phyloP scores from a whole-genome alignment of 2,329 filamentous ascomycete genomes.

The Fusarium sp. region DNA sequence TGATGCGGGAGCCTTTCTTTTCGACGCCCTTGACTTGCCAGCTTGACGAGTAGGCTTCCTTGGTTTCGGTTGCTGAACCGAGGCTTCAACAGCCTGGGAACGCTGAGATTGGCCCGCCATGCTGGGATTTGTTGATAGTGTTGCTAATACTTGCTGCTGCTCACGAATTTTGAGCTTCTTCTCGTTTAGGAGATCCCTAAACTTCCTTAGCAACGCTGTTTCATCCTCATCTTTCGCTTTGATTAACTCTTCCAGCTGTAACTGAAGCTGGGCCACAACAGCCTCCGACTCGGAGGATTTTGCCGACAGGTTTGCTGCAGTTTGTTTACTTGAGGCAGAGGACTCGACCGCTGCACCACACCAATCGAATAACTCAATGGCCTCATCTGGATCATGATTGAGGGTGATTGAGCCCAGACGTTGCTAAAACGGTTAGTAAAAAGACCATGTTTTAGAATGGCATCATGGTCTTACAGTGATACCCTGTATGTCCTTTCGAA shows the following conservation, averaged over 20 bases:
- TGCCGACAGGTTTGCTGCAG: conserved; percentile 54
- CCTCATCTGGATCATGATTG: conserved; percentile 63
- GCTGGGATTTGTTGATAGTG: conserved; percentile 54
- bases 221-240: conserved; percentile 74
- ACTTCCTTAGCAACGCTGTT: conserved; percentile 73
- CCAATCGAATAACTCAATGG: conserved; percentile 76
- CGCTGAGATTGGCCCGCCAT: conserved; percentile 42
- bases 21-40: conserved; percentile 54
- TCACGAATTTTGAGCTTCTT: conserved; percentile 84
- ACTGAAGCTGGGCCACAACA: conserved; percentile 66
- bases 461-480: conserved; percentile 66
- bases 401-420: conserved; percentile 73
- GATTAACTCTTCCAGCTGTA: conserved; percentile 73
- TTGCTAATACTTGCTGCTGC: conserved; percentile 70
- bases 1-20: conserved; percentile 59
- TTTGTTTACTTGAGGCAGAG: conserved; percentile 55
- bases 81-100: conserved; percentile 34
- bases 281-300: conserved; percentile 61
- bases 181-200: conserved; percentile 75
- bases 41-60: conserved; percentile 43
- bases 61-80: conserved; percentile 22
- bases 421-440: conserved; percentile 61
- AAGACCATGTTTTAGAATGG: conserved; percentile 18
- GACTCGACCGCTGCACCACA: conserved; percentile 66
- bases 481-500: conserved; percentile 73